Percentiles rank a stretch among this genome's conserved stretches.
These are phyloP conservation scores for Casaregolazyma lundiana DNA, from an alignment of 1,139 yeast species.

Conservation along the genomic window DNA sequence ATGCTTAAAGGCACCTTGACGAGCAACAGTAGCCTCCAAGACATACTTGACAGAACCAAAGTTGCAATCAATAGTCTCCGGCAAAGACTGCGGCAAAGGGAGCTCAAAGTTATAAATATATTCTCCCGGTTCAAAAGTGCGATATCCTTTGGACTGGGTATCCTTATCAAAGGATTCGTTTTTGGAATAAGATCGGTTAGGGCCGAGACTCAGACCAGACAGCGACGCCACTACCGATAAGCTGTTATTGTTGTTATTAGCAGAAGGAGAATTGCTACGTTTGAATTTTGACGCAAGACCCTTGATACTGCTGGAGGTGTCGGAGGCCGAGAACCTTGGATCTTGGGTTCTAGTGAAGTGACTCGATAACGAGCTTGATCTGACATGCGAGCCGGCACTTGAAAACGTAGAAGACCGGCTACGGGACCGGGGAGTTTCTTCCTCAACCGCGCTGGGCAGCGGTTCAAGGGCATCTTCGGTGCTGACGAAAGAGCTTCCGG, in stretches of 20 bases:
- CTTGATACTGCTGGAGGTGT: conserved; percentile 14
- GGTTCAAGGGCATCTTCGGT: conserved; percentile 16
- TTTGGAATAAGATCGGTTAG: conserved; percentile 24
- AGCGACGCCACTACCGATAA: conserved; percentile 12
- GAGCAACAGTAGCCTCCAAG: conserved; percentile 62
- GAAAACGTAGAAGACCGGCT: conserved; percentile 5
- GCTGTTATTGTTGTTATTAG: conserved; percentile 9
- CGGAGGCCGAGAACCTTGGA: too few relatives aligned
- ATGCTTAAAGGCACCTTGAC: conserved; percentile 82
- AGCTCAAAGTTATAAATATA: conserved; percentile 90
- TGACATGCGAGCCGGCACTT: not conserved
- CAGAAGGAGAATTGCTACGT: conserved; percentile 21
- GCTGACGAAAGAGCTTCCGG: conserved; percentile 3
- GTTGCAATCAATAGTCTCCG: conserved; percentile 73
- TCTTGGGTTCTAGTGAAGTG: conserved; percentile 10
- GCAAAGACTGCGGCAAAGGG: conserved; percentile 73
- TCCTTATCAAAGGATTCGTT: conserved; percentile 31
- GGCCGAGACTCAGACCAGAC: conserved; percentile 18
- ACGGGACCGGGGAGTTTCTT: not conserved
- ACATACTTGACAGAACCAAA: conserved; percentile 74
- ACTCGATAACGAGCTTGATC: conserved; percentile 12
- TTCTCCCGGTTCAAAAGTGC: conserved; percentile 70
- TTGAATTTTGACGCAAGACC: conserved; percentile 19
- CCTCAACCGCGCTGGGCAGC: conserved; percentile 5
- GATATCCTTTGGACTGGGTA: conserved; percentile 34